Evolutionary conservation across 108 stramenopile species (phyloP).

Genomic region (Nitzschia sp.): DNA sequence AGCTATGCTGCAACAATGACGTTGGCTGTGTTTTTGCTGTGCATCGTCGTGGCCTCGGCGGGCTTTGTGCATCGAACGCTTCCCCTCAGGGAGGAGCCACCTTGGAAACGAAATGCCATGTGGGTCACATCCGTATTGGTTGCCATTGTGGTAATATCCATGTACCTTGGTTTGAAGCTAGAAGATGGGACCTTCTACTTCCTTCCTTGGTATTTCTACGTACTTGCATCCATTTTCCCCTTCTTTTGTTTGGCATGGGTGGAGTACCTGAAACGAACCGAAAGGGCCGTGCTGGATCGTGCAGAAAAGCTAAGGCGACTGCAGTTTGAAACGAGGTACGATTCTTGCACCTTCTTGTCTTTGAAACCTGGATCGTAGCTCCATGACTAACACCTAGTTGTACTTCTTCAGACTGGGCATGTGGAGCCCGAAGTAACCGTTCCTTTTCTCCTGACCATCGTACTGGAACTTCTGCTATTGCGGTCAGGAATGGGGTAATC

Average conservation of each 20-base stretch:
- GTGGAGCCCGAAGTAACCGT: slow-evolving; percentile 51
- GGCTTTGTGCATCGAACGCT: slow-evolving; percentile 67
- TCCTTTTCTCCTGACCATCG: too few relatives aligned
- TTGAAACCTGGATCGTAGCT: too few relatives aligned
- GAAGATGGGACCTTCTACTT: slow-evolving; percentile 39
- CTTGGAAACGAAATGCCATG: slow-evolving; percentile 66
- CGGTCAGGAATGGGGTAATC: too few relatives aligned
- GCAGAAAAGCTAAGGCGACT: slow-evolving; percentile 82
- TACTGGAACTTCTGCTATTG: too few relatives aligned
- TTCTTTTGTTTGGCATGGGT: slow-evolving; percentile 55
- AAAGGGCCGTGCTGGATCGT: slow-evolving; percentile 55
- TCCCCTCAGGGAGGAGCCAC: slow-evolving; percentile 51
- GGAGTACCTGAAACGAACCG: slow-evolving; percentile 65
- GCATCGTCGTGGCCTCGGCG: slow-evolving; percentile 57
- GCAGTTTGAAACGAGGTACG: slow-evolving; percentile 76
- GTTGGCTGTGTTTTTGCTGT: slow-evolving; percentile 63
- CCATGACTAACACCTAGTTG: too few relatives aligned
- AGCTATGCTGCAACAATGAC: slow-evolving; percentile 52
- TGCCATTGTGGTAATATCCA: slow-evolving; percentile 33
- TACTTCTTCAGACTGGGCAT: slow-evolving; percentile 30
- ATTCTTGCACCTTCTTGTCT: neutral
- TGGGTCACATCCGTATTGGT: slow-evolving; percentile 48
- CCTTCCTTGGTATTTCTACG: slow-evolving; percentile 75
- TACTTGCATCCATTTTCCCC: slow-evolving; percentile 51
- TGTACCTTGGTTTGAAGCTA: slow-evolving; percentile 46